A percentile compares a stretch with the other conserved stretches of the same genome.
These are phyloP conservation scores for Vigna angularis DNA, from an alignment of 306 rosid genomes.

Conservation along the genomic window DNA sequence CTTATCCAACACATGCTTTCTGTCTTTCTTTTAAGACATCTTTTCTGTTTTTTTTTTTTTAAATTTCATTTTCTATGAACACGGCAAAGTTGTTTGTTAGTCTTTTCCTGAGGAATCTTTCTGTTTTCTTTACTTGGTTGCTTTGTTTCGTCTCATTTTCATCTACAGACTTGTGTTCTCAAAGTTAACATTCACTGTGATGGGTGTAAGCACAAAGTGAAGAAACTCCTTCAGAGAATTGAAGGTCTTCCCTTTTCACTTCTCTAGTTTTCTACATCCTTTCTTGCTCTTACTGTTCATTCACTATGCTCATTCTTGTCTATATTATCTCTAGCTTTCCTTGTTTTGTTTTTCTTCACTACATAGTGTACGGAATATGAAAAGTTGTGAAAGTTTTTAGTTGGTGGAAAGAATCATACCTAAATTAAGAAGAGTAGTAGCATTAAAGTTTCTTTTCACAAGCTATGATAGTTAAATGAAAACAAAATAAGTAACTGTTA, in stretches of 20 bases:
- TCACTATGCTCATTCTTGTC: constrained; percentile 35
- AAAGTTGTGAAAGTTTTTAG: background rate
- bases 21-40: constrained; percentile 37
- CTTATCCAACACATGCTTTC: constrained; percentile 44
- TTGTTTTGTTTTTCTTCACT: constrained; percentile 27
- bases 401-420: background rate
- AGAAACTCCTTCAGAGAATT: constrained; percentile 94
- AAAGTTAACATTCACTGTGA: constrained; percentile 97
- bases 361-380: background rate
- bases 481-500: background rate
- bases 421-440: background rate
- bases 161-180: constrained; percentile 83
- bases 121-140: constrained; percentile 45
- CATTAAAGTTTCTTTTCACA: background rate
- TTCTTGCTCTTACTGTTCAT: constrained; percentile 43
- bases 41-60: background rate
- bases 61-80: constrained; percentile 23
- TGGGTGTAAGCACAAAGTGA: constrained; percentile 98
- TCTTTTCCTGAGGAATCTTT: constrained; percentile 59
- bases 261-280: constrained; percentile 8
- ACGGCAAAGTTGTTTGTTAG: constrained; percentile 45
- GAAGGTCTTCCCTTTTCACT: constrained; percentile 69
- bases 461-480: background rate
- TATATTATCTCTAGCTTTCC: background rate
- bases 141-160: constrained; percentile 41